A percentile compares a stretch with the other conserved stretches of the same genome.
Conservation (phyloP, 176 grass and related monocot genomes). For the Typha latifolia region DNA sequence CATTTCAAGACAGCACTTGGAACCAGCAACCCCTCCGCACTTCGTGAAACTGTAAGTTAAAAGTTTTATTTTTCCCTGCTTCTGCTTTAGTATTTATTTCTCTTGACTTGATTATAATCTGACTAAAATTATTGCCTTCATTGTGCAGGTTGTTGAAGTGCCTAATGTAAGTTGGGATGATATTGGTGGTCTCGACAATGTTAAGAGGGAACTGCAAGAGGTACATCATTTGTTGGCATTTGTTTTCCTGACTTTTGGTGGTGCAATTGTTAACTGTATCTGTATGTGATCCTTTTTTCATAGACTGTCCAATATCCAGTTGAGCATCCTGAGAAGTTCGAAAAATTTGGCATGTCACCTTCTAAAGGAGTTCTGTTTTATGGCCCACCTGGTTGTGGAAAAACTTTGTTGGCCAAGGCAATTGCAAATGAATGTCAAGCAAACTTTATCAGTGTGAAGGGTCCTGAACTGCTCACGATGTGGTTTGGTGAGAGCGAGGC, state of each 20-base stretch:
- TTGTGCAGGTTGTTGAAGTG: slow-evolving; percentile 47
- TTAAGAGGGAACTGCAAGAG: slow-evolving; percentile 67
- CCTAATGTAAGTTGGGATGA: slow-evolving; percentile 53
- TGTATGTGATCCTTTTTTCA: slow-evolving; percentile 3
- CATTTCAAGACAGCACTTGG: slow-evolving; percentile 48
- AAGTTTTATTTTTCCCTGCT: background rate
- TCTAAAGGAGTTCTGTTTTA: slow-evolving; percentile 66
- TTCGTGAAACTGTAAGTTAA: slow-evolving; percentile 42
- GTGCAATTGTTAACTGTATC: slow-evolving; percentile 1
- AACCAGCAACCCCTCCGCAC: slow-evolving; percentile 49
- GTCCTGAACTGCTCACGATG: slow-evolving; percentile 54
- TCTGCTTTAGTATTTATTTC: background rate
- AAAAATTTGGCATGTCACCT: slow-evolving; percentile 57
- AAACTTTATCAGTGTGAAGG: slow-evolving; percentile 63
- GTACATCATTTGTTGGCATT: slow-evolving; percentile 12
- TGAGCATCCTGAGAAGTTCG: slow-evolving; percentile 57
- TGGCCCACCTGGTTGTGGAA: slow-evolving; percentile 47
- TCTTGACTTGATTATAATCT: background rate
- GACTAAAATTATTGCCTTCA: slow-evolving; percentile 6
- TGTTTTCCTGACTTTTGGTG: background rate
- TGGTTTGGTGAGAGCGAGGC: slow-evolving; percentile 74
- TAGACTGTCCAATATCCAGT: slow-evolving; percentile 53
- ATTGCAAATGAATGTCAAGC: slow-evolving; percentile 70
- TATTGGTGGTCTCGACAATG: slow-evolving; percentile 48
- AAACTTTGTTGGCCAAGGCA: slow-evolving; percentile 52